These are phyloP conservation scores for Erodium texanum DNA, from an alignment of 441 rosid genomes.

Conservation along the genomic window DNA sequence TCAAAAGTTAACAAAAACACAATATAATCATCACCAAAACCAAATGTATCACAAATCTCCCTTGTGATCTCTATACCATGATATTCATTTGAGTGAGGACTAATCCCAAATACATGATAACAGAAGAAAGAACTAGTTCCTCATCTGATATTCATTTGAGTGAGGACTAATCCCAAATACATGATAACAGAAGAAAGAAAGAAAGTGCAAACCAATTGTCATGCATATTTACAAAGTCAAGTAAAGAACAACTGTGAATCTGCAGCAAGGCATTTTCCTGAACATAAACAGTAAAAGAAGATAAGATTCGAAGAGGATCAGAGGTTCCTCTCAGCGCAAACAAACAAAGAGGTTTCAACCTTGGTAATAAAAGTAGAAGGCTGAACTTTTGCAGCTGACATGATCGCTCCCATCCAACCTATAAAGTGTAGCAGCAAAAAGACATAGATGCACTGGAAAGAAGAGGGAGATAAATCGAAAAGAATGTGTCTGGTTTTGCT, in stretches of 20 bases:
- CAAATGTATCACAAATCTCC: neutral
- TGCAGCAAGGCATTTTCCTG: neutral
- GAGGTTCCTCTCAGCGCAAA: slow-evolving; percentile 9
- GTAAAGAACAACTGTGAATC: neutral
- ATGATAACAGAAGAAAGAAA: neutral
- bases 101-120: neutral
- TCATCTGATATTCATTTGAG: neutral
- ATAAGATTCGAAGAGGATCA: neutral
- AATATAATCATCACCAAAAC: neutral
- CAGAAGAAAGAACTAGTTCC: neutral
- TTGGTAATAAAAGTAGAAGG: neutral
- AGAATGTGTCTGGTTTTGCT: neutral
- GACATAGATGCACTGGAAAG: neutral
- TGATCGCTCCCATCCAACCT: slow-evolving; percentile 2
- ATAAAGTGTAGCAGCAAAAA: neutral
- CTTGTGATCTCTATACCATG: neutral
- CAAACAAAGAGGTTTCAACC: neutral
- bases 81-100: neutral
- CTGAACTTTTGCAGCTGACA: slow-evolving; percentile 5
- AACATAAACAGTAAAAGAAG: neutral
- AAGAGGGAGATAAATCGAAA: neutral
- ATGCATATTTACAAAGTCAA: neutral
- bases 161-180: neutral
- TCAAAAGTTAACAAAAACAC: neutral
- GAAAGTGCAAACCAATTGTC: neutral